Percentiles rank a stretch among this genome's conserved stretches.
Evolutionary conservation across 1,139 yeast species (phyloP).

Genomic region (Kodamaea sp.): DNA sequence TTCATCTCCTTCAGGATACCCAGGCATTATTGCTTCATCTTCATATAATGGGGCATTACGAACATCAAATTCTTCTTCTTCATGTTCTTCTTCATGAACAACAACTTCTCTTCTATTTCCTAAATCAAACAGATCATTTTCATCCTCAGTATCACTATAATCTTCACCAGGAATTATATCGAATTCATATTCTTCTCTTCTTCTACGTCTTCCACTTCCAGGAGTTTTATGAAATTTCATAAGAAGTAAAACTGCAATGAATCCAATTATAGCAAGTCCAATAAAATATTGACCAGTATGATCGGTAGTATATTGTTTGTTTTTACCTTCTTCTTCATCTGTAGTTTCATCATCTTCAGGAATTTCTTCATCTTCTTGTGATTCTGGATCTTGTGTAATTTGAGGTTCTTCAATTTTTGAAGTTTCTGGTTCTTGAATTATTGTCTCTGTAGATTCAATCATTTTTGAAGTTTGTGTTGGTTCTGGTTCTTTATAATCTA

Average conservation of each 20-base stretch:
- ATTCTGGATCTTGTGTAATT: background rate
- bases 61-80: constrained; percentile 22
- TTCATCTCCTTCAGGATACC: constrained; percentile 37
- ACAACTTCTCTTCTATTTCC: constrained; percentile 8
- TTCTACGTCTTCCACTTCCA: constrained; percentile 49
- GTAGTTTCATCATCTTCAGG: constrained; percentile 14
- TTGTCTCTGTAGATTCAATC: background rate
- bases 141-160: constrained; percentile 27
- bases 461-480: constrained; percentile 1
- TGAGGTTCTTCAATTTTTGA: background rate
- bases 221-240: constrained; percentile 52
- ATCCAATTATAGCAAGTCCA: constrained; percentile 57
- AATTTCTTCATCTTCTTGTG: constrained; percentile 10
- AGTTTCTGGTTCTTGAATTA: constrained; percentile 1
- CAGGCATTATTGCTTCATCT: constrained; percentile 11
- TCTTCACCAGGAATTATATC: constrained; percentile 76
- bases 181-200: constrained; percentile 74
- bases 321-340: constrained; percentile 26
- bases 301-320: constrained; percentile 28
- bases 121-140: constrained; percentile 18
- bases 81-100: constrained; percentile 7
- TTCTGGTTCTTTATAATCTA: constrained; percentile 9
- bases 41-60: constrained; percentile 10
- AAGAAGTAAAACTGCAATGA: constrained; percentile 48
- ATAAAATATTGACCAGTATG: constrained; percentile 60